Evolutionary conservation across 345 rosid species (phyloP).

Genomic region (Hypericum perforatum): DNA sequence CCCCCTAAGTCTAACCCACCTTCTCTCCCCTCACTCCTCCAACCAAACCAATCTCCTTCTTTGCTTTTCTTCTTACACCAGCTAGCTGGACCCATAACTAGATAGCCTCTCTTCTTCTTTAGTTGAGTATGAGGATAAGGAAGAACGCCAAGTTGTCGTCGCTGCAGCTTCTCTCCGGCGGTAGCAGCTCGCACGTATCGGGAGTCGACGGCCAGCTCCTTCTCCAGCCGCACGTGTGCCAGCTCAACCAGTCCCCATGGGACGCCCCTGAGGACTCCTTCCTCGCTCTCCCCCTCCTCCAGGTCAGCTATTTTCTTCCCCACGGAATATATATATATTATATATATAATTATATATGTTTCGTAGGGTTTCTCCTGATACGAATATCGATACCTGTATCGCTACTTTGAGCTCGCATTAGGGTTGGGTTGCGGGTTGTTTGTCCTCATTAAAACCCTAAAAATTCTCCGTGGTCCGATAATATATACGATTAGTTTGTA

Average conservation of each 20-base stretch:
- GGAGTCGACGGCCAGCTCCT: slow-evolving; percentile 24
- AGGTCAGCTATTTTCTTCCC: not conserved
- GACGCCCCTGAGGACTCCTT: not conserved
- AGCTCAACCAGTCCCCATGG: not conserved
- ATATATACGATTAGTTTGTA: no score
- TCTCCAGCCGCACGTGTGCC: not conserved
- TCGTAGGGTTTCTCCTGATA: slow-evolving; percentile 1
- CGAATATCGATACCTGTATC: no score
- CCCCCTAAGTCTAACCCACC: not conserved
- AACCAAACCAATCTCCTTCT: no score
- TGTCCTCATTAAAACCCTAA: no score
- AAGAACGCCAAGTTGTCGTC: slow-evolving; percentile 66
- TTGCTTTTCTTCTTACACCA: no score
- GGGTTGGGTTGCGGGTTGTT: no score
- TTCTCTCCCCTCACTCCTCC: not conserved
- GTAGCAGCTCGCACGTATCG: slow-evolving; percentile 24
- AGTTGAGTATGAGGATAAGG: slow-evolving; percentile 67
- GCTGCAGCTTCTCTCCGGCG: slow-evolving; percentile 10
- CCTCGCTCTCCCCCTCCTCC: slow-evolving; percentile 4
- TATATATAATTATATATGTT: no score
- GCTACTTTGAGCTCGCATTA: no score
- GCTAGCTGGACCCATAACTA: not conserved
- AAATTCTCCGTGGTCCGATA: not conserved
- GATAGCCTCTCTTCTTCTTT: not conserved
- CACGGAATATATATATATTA: no score